Evolutionary conservation across 2,329 filamentous ascomycete species (phyloP).

Genomic region (Diplodia intermedia): DNA sequence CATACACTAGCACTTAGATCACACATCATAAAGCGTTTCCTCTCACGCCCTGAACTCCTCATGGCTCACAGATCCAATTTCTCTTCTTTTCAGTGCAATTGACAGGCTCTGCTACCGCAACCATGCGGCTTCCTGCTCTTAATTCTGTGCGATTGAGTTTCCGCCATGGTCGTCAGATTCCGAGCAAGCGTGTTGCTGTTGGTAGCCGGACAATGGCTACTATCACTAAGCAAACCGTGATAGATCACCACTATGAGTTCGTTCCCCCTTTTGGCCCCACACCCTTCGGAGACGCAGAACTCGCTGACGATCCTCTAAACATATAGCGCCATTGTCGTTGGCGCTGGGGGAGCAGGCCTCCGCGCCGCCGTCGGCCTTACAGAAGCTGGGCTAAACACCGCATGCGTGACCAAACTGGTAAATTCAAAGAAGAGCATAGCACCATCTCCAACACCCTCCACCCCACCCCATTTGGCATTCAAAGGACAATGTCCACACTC

Average conservation of each 20-base stretch:
- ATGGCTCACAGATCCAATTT: not conserved
- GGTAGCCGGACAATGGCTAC: not conserved
- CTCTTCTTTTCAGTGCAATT: not conserved
- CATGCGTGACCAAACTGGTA: slow-evolving; percentile 66
- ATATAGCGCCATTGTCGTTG: slow-evolving; percentile 51
- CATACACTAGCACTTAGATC: not conserved
- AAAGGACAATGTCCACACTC: not conserved
- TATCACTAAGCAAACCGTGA: slow-evolving; percentile 34
- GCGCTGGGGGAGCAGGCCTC: slow-evolving; percentile 68
- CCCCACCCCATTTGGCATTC: not conserved
- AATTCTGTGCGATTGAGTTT: not conserved
- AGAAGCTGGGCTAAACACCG: slow-evolving; percentile 69
- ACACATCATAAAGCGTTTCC: not conserved
- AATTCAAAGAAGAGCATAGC: not conserved
- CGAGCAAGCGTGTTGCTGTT: not conserved
- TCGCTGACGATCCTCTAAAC: not conserved
- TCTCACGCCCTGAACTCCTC: not conserved
- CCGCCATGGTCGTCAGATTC: not conserved
- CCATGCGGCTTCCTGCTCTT: not conserved
- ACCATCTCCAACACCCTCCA: not conserved
- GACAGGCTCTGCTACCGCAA: not conserved
- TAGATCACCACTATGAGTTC: slow-evolving; percentile 49
- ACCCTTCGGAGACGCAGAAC: not conserved
- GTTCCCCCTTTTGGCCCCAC: not conserved
- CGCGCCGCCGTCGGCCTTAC: slow-evolving; percentile 69